Base-by-base conservation (phyloP, 805 yeast genomes). In the Lachancea kluyveri region DNA sequence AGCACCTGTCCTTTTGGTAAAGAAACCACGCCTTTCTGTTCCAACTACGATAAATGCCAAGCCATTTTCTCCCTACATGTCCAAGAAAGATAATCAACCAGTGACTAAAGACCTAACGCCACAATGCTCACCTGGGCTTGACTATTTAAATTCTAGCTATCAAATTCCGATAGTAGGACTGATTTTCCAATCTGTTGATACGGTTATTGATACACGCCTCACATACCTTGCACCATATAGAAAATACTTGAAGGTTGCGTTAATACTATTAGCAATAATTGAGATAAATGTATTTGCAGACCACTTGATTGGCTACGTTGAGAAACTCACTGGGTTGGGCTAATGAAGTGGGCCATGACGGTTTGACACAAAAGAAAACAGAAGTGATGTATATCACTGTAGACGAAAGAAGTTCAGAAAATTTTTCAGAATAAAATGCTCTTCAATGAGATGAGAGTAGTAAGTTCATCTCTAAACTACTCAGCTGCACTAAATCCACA, bases 401-500 rank as follows among this genome's bases (percentile, higher is more conserved):
- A n/a, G n/a, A n/a, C n/a, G n/a, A n/a, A n/a, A n/a, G n/a, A n/a
- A n/a, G n/a, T n/a, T n/a, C n/a, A n/a, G n/a, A n/a, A n/a, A n/a
- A n/a, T n/a, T 18, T 30, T 30, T 12, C 11, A 17, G 19, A 24
- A 23, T 32, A 30, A 24, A 24, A 36, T 32, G 40, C 21, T 40
- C 36, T 36, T 40, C 36, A 36, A 36, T 36, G 38, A 33, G 38
- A 30, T 39, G 33, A 22, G 27, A 35, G 28, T 28, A 35, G 39
- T 29, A 28, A 30, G 33, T 24, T 26, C 11, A n/a, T 6, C 6
- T 10, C 11, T 10, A n/a, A n/a, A 7, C 6, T 22, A 7, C 7
- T 22, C 11, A n/a, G n/a, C n/a, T n/a, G n/a, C n/a, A n/a, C 11
- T 22, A 22, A 10, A 8, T 10, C 8, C 20, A 26, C 8, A 8